phyloP scores from a whole-genome alignment of 169 alveolate species.

The Eimeria necatrix region DNA sequence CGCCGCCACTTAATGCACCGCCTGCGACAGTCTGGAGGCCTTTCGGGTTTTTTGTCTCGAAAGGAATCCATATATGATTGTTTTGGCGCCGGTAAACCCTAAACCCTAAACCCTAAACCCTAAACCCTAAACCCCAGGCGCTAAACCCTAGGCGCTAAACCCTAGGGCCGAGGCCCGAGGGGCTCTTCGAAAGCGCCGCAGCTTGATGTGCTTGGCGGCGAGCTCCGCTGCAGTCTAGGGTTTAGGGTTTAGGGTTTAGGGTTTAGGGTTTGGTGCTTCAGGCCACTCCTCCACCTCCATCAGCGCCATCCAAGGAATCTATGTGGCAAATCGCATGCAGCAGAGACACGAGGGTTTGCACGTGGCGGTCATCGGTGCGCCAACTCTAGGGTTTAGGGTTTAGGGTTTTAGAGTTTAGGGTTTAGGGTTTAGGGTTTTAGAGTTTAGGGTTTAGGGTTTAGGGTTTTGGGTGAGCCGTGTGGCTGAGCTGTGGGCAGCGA shows the following conservation, averaged over 20 bases:
- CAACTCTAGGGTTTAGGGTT: background rate
- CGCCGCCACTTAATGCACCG: slow-evolving; percentile 89
- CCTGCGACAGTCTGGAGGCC: slow-evolving; percentile 89
- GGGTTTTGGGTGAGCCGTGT: no score
- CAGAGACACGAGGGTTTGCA: slow-evolving; percentile 80
- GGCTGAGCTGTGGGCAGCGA: no score
- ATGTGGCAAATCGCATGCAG: slow-evolving; percentile 60
- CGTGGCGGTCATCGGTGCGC: slow-evolving; percentile 90
- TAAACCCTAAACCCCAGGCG: background rate
- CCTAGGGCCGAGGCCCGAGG: no score
- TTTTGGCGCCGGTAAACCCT: slow-evolving; percentile 91
- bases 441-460: no score
- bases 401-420: no score
- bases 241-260: background rate
- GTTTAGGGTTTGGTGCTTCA: background rate
- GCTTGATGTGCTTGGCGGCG: background rate
- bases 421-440: no score
- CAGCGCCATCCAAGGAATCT: slow-evolving; percentile 91
- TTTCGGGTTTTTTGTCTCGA: slow-evolving; percentile 90
- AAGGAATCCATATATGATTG: slow-evolving; percentile 91
- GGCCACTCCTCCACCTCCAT: slow-evolving; percentile 93
- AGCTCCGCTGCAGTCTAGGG: background rate
- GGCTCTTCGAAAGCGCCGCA: no score
- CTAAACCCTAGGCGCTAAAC: no score
- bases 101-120: background rate